A percentile compares a stretch with the other conserved stretches of the same genome.
Conservation (phyloP, 495 filamentous ascomycete genomes). For the Lindgomyces ingoldianus region DNA sequence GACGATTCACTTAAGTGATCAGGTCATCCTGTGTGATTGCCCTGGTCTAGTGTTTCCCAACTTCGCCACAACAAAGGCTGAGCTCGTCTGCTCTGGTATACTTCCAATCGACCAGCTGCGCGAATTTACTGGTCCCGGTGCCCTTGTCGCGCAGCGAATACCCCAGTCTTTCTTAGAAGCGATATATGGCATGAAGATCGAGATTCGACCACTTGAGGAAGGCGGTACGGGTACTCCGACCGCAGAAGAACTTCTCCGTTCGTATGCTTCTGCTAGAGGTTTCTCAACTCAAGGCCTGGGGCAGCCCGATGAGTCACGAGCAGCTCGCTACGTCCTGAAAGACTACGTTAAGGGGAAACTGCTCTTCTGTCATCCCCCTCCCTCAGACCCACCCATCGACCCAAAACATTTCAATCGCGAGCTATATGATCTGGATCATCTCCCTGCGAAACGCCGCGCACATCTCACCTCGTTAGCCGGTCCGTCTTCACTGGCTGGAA, state of each 20-base stretch:
- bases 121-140: slow-evolving; percentile 87
- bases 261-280: slow-evolving; percentile 86
- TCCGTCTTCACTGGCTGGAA: slow-evolving; percentile 32
- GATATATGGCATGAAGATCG: slow-evolving; percentile 88
- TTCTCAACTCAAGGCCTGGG: slow-evolving; percentile 86
- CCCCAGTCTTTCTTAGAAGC: slow-evolving; percentile 89
- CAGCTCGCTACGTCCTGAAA: slow-evolving; percentile 87
- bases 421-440: slow-evolving; percentile 76
- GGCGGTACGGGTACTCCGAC: slow-evolving; percentile 90
- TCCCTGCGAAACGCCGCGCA: slow-evolving; percentile 71
- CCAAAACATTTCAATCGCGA: slow-evolving; percentile 78
- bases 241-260: slow-evolving; percentile 78
- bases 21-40: slow-evolving; percentile 94
- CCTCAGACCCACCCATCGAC: slow-evolving; percentile 65
- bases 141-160: slow-evolving; percentile 84
- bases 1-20: slow-evolving; percentile 88
- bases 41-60: slow-evolving; percentile 98
- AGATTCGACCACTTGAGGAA: slow-evolving; percentile 80
- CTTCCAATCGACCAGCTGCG: slow-evolving; percentile 96
- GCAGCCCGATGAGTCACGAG: slow-evolving; percentile 88
- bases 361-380: slow-evolving; percentile 87
- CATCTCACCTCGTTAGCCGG: slow-evolving; percentile 48
- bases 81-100: slow-evolving; percentile 93
- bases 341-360: slow-evolving; percentile 98
- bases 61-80: slow-evolving; percentile 94